Evolutionary conservation across 116 monocot species (phyloP).

Genomic region (Zostera marina): DNA sequence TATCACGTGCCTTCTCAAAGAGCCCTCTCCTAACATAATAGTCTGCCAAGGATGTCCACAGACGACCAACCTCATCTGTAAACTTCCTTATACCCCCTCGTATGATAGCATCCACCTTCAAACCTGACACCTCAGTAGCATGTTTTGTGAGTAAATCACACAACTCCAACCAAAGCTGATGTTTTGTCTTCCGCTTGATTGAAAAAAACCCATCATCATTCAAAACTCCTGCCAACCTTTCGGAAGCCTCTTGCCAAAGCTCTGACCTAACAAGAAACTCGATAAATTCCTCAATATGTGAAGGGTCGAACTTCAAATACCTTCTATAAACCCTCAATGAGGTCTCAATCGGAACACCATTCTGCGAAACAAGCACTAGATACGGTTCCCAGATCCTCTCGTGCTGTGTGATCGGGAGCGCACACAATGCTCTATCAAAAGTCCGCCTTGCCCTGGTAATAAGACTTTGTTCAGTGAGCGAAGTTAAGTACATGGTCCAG

Average conservation of each 20-base stretch:
- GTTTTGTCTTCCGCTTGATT: constrained; percentile 77
- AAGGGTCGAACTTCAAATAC: constrained; percentile 71
- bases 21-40: constrained; percentile 83
- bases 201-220: constrained; percentile 69
- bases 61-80: constrained; percentile 72
- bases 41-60: constrained; percentile 88
- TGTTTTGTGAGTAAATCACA: constrained; percentile 78
- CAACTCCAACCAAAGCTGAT: constrained; percentile 86
- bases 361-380: constrained; percentile 44
- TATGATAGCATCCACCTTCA: constrained; percentile 89
- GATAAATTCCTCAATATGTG: constrained; percentile 91
- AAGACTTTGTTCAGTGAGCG: constrained; percentile 52
- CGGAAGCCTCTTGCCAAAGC: constrained; percentile 88
- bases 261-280: constrained; percentile 60
- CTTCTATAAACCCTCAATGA: constrained; percentile 65
- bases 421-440: constrained; percentile 72
- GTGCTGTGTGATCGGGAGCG: constrained; percentile 85
- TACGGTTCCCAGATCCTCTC: constrained; percentile 88
- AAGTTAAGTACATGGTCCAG: constrained; percentile 66
- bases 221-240: constrained; percentile 58
- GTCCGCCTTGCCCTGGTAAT: constrained; percentile 47
- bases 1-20: constrained; percentile 72
- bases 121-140: constrained; percentile 69
- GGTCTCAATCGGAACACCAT: constrained; percentile 70
- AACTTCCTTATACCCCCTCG: constrained; percentile 78